Conservation (phyloP, 2,329 filamentous ascomycete genomes). For the Verticillium albo-atrum region DNA sequence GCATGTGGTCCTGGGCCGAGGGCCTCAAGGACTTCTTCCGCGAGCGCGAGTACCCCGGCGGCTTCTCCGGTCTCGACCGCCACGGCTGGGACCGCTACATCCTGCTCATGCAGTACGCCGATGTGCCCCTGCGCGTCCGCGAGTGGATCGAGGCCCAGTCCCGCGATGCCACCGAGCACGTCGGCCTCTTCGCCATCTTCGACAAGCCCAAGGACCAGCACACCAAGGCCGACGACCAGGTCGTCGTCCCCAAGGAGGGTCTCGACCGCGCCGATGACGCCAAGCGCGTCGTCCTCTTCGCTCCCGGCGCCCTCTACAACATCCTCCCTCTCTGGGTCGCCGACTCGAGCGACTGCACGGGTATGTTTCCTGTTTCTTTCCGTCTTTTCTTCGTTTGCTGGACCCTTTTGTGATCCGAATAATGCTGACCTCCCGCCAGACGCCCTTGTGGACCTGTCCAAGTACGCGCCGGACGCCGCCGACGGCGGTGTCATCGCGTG, state of each 20-base stretch:
- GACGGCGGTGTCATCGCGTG: slow-evolving; percentile 24
- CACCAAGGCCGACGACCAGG: slow-evolving; percentile 32
- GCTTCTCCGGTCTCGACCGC: slow-evolving; percentile 47
- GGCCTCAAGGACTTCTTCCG: slow-evolving; percentile 36
- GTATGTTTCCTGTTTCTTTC: slow-evolving; percentile 16
- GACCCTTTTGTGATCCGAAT: not conserved
- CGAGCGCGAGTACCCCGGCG: slow-evolving; percentile 41
- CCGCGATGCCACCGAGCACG: slow-evolving; percentile 23
- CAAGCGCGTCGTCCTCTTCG: slow-evolving; percentile 33
- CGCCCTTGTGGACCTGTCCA: slow-evolving; percentile 18
- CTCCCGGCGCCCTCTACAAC: slow-evolving; percentile 37
- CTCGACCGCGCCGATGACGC: slow-evolving; percentile 17
- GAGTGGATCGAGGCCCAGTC: slow-evolving; percentile 45
- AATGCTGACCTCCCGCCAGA: not conserved
- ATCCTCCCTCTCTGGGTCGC: slow-evolving; percentile 37
- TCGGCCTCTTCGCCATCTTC: slow-evolving; percentile 37
- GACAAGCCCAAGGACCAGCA: slow-evolving; percentile 30
- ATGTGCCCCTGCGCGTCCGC: slow-evolving; percentile 36
- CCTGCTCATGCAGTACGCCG: slow-evolving; percentile 39
- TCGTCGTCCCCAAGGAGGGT: slow-evolving; percentile 16
- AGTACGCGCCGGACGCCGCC: slow-evolving; percentile 18
- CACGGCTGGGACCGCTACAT: slow-evolving; percentile 44
- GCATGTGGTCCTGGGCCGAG: slow-evolving; percentile 32
- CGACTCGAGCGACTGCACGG: slow-evolving; percentile 28
- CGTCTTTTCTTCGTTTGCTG: not conserved